Evolutionary conservation across 331 rosid genomes (phyloP).

Genomic region (Telfairia occidentalis): DNA sequence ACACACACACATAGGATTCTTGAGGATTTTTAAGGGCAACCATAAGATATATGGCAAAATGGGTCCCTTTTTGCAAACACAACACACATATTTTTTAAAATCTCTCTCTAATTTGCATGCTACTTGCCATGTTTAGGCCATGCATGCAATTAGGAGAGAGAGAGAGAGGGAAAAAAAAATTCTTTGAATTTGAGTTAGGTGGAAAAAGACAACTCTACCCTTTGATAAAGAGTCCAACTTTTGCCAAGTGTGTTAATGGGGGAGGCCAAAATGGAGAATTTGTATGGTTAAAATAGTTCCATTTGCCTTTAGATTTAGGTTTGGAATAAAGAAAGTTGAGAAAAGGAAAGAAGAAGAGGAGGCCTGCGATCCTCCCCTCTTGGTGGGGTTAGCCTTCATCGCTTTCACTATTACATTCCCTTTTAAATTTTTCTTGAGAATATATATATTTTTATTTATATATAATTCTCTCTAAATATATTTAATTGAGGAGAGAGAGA

Average conservation of each 20-base stretch:
- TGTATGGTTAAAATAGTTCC: constrained; percentile 5
- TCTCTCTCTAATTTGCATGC: neutral
- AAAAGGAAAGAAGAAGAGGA: constrained; percentile 24
- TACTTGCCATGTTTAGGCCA: constrained; percentile 1
- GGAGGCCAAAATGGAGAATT: constrained; percentile 38
- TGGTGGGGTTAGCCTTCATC: constrained; percentile 51
- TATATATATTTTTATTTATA: no score
- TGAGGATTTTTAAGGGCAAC: constrained; percentile 10
- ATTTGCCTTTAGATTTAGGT: constrained; percentile 56
- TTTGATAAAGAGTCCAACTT: neutral
- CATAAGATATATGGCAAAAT: neutral
- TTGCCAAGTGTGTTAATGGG: neutral
- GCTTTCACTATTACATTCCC: constrained; percentile 34
- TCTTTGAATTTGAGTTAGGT: neutral
- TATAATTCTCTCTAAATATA: no score
- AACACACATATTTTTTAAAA: neutral
- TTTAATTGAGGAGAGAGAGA: neutral
- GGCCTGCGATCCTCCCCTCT: constrained; percentile 23
- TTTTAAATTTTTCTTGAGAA: neutral
- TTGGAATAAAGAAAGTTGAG: constrained; percentile 64
- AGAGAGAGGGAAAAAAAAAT: neutral
- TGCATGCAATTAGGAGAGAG: constrained; percentile 3
- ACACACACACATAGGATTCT: constrained; percentile 47
- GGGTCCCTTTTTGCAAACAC: constrained; percentile 7
- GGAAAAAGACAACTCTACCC: neutral